Base-by-base conservation (phyloP, 148 eudicot genomes). In the Pouteria glomerata region DNA sequence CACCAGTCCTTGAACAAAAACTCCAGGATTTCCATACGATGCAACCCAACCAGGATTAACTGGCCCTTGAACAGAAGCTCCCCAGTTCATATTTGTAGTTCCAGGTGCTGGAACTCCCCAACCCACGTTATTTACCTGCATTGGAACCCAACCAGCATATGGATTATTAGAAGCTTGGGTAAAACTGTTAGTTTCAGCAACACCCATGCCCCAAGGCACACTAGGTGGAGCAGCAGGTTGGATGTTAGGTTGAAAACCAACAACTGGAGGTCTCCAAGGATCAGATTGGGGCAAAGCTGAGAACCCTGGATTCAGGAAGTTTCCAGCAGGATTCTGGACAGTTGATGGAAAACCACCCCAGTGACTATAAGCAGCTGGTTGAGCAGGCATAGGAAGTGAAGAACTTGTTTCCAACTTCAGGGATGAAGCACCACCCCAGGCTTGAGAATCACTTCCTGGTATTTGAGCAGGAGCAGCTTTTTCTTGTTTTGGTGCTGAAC, bases 81-180 rank as follows among this genome's bases (percentile, higher is more conserved):
- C 85, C 84, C 79, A 82, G 64, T 76, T 83, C 68, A 82, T 58
- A 55, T 77, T 79, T 37, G 76, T 23, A 64, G 75, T 69, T 7
- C 59, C 81, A 4, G 76, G 75, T 44, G 73, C 78, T 10, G 78
- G 81, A 53, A 74, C 88, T 47, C 78, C 78, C 92, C 92, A 89
- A 12, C 89, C 90, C 86, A 82, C 80, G 70, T 83, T 89, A 78
- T 81, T 84, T 35, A 57, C 76, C 21, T 73, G 87, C 77, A 83
- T 63, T 41, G 74, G 48, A 15, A 68, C 82, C 84, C 84, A 82
- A 15, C 70, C 78, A 41, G 64, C 7, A 48, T 81, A 80, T 51
- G 77, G 64, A 77, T 83, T 82, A 27, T 57, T 68, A 35, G 61
- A 63, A 16, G 45, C 69, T 30, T 71, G 37, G 14, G 64, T 44